Evolutionary conservation across 306 rosid genomes (phyloP).

Genomic region (Prunus campanulata): DNA sequence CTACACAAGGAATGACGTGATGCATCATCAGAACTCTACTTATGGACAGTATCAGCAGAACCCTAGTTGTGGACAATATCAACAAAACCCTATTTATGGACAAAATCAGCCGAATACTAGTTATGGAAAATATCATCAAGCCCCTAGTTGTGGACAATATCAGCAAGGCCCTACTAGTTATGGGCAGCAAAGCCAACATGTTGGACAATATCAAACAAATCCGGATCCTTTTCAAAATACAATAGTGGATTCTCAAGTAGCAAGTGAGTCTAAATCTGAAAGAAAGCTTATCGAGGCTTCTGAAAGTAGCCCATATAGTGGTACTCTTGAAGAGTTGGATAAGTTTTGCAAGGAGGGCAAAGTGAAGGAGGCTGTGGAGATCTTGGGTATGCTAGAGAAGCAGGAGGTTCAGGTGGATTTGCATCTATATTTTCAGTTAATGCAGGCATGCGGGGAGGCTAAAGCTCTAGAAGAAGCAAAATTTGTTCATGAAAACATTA

Average conservation of each 20-base stretch:
- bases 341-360: conserved; percentile 60
- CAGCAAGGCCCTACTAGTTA: conserved; percentile 19
- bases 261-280: conserved; percentile 27
- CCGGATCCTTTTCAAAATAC: conserved; percentile 27
- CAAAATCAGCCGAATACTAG: conserved; percentile 18
- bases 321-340: conserved; percentile 60
- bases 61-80: conserved; percentile 33
- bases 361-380: conserved; percentile 66
- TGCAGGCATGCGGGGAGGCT: conserved; percentile 58
- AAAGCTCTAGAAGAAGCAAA: conserved; percentile 66
- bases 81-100: conserved; percentile 21
- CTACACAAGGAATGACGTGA: background rate
- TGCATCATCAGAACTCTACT: conserved; percentile 9
- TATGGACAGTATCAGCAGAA: conserved; percentile 17
- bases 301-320: conserved; percentile 27
- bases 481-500: conserved; percentile 38
- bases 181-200: background rate
- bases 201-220: conserved; percentile 10
- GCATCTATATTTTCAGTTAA: conserved; percentile 41
- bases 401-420: conserved; percentile 46
- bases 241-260: conserved; percentile 28
- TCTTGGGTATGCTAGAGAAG: conserved; percentile 48
- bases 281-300: conserved; percentile 27
- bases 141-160: background rate
- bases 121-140: conserved; percentile 21